These are phyloP conservation scores for Suillus lakei DNA, from an alignment of 768 basidiomycete genomes.

Conservation along the genomic window DNA sequence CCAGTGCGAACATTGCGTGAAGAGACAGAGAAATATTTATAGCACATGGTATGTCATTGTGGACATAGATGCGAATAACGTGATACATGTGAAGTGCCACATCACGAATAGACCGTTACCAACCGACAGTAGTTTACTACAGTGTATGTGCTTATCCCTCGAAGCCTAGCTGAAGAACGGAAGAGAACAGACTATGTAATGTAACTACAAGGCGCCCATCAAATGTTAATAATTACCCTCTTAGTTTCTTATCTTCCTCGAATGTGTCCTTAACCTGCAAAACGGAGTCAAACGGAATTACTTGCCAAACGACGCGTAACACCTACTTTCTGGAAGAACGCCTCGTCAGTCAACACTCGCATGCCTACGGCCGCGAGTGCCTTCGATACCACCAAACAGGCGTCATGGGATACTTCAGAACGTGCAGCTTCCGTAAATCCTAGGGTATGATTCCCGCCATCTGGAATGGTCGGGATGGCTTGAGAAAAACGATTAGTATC, in stretches of 20 bases:
- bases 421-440: constrained; percentile 63
- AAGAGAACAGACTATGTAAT: background rate
- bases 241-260: constrained; percentile 41
- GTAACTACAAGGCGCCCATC: background rate
- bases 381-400: constrained; percentile 64
- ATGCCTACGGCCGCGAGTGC: constrained; percentile 69
- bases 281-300: background rate
- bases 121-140: too few species aligned
- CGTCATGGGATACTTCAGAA: constrained; percentile 59
- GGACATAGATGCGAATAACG: too few species aligned
- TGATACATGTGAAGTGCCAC: too few species aligned
- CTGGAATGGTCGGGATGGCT: constrained; percentile 70
- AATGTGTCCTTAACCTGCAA: constrained; percentile 48
- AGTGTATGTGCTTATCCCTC: background rate
- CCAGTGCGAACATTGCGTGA: too few species aligned
- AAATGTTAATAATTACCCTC: background rate
- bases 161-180: background rate
- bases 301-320: background rate
- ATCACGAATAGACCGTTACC: too few species aligned
- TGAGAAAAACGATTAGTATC: background rate
- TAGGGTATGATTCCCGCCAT: constrained; percentile 76
- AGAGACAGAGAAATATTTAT: too few species aligned
- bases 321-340: constrained; percentile 57
- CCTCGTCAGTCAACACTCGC: constrained; percentile 64
- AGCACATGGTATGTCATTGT: too few species aligned